Evolutionary conservation across 164 flowering plant species (phyloP), one percentile per base, ranked within the genome.

Genomic region (Aristolochia californica): DNA sequence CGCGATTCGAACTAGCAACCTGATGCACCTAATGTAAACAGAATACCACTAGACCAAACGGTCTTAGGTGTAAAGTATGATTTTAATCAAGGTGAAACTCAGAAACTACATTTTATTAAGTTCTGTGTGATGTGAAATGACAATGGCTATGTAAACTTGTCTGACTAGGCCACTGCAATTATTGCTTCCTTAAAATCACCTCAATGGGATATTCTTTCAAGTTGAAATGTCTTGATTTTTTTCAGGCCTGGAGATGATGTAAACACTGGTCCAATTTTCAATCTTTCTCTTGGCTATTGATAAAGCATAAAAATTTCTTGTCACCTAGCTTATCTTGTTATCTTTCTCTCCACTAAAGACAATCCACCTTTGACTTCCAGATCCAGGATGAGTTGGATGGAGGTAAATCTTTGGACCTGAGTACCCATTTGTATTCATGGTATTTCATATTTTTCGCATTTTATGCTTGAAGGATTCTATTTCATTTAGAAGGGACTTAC

Each of bases 231-330:
- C 21, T 7, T 23, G 13, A 14, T 0, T 23, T 66, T n/a, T 60
- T 48, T 53, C 78, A 89, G 99, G 76, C 75, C 77, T 65, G 96
- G 80, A 52, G 89, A 78, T 62, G 97, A 89, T 75, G 74, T 87
- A 76, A 79, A 75, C 97, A 89, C 74, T 93, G 99, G 99, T 78
- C 87, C 47, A 84, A 87, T 69, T 93, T 93, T 66, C 78, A 78
- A 56, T 83, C 96, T 26, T 87, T 93, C 62, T 57, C 76, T 24
- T 78, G 80, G 8, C 77, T 85, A 38, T 28, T 48, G 78, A 97
- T 89, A 70, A 74, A 75, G 14, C n/a, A 2, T 28, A 15, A 10
- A 1, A 28, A 21, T 13, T 52, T 18, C 56, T 61, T 52, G 13
- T 14, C 13, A 53, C 27, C 15, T 53, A 8, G 13, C 13, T 50